phyloP scores from a whole-genome alignment of 805 yeast species.

The Pichia occidentalis region DNA sequence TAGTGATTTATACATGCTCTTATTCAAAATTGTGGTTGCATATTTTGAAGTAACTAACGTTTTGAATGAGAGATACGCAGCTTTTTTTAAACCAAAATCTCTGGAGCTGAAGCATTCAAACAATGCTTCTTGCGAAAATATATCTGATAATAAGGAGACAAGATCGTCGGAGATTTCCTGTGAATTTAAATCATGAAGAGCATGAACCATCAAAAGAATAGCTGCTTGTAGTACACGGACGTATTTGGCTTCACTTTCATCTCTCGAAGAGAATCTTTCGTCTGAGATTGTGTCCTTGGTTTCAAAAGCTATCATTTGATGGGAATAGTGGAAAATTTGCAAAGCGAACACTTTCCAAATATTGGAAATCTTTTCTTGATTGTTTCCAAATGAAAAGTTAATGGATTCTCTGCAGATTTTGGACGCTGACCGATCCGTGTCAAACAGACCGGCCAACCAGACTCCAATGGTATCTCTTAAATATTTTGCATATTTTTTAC shows the following conservation, averaged over 20 bases:
- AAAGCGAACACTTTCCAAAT: slow-evolving; percentile 55
- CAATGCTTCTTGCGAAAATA: slow-evolving; percentile 37
- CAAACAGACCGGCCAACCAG: slow-evolving; percentile 67
- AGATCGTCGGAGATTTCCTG: slow-evolving; percentile 18
- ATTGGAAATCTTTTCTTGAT: slow-evolving; percentile 45
- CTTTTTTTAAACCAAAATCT: slow-evolving; percentile 37
- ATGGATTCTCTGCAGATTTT: slow-evolving; percentile 43
- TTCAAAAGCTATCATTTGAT: slow-evolving; percentile 50
- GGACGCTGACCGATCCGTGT: slow-evolving; percentile 58
- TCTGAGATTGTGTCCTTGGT: slow-evolving; percentile 63
- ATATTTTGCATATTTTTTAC: slow-evolving; percentile 56
- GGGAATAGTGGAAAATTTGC: slow-evolving; percentile 49
- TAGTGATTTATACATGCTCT: slow-evolving; percentile 32
- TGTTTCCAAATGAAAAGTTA: slow-evolving; percentile 47
- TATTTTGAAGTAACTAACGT: slow-evolving; percentile 22
- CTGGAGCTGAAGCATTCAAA: slow-evolving; percentile 37
- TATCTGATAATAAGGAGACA: slow-evolving; percentile 21
- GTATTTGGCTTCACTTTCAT: slow-evolving; percentile 62
- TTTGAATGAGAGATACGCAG: slow-evolving; percentile 34
- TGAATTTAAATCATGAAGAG: slow-evolving; percentile 11
- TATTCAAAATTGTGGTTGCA: slow-evolving; percentile 18
- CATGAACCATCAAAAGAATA: slow-evolving; percentile 38
- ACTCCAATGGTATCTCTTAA: slow-evolving; percentile 67
- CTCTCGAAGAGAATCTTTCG: slow-evolving; percentile 58
- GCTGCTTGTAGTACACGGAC: slow-evolving; percentile 48